phyloP scores from a whole-genome alignment of 2,329 filamentous ascomycete species.

The Calonectria fujianensis region DNA sequence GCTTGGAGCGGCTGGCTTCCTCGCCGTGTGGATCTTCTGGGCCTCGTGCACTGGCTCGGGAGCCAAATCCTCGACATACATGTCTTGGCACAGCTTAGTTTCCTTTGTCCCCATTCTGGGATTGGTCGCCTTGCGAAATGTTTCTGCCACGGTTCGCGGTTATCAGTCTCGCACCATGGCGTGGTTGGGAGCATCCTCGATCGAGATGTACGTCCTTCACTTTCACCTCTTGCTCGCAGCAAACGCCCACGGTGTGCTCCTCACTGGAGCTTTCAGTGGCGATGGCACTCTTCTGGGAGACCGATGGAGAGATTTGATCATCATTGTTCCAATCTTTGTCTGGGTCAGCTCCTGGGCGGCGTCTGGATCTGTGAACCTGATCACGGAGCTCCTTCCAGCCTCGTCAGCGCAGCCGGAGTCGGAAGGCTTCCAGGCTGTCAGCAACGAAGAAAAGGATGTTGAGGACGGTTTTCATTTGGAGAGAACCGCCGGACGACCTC shows the following conservation, averaged over 20 bases:
- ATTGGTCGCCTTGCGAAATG: conserved; percentile 72
- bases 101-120: conserved; percentile 73
- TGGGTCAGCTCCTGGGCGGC: conserved; percentile 40
- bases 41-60: conserved; percentile 20
- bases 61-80: conserved; percentile 59
- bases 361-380: not conserved
- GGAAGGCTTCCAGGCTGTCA: not conserved
- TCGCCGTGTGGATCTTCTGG: conserved; percentile 19
- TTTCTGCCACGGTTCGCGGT: conserved; percentile 44
- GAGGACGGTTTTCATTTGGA: not conserved
- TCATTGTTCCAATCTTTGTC: conserved; percentile 51
- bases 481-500: not conserved
- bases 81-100: conserved; percentile 71
- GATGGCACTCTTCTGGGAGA: conserved; percentile 47
- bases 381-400: conserved; percentile 9
- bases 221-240: conserved; percentile 77
- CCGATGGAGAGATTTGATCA: conserved; percentile 51
- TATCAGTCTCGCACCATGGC: conserved; percentile 64
- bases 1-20: conserved; percentile 59
- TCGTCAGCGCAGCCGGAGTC: not conserved
- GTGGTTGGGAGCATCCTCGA: conserved; percentile 72
- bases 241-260: conserved; percentile 69
- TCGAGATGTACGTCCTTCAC: conserved; percentile 77
- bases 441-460: not conserved
- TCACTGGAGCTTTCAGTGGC: conserved; percentile 49